Evolutionary conservation across 345 rosid genomes (phyloP), one percentile per base, ranked within the genome.

Genomic region (Carallia pectinifolia): DNA sequence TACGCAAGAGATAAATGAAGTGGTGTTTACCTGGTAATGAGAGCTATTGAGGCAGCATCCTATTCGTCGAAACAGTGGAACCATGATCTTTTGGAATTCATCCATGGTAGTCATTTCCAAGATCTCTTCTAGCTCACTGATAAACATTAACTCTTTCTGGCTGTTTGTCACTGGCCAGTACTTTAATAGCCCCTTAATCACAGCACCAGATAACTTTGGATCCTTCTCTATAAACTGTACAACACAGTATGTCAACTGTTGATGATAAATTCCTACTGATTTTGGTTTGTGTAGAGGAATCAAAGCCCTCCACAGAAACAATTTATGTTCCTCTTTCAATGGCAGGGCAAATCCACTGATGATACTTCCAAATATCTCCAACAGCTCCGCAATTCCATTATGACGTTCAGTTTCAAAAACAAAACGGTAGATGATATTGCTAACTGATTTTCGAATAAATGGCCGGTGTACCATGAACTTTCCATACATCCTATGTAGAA

Each of bases 91-190:
- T 58, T 85, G 91, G 72, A 88, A 88, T 81, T 90, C 96, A 1
- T 55, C 83, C 82, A 77, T 67, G 67, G 74, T 72, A 12, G 80
- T 88, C 85, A 84, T 86, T 79, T 90, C 96, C 81, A 88, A 71
- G 81, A 90, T 80, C 82, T 90, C 93, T 83, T 90, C 96, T 73
- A 88, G 58, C 81, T 90, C 96, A 10, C 96, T 88, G 68, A 90
- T 80, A 76, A 88, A 90, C 93, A 90, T 88, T 81, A 90, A 77
- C 79, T 86, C 93, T 82, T 90, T 90, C 81, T 88, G 96, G 80
- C 96, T 88, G 72, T 85, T 88, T 27, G 91, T 88, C 58, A 90
- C 80, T 0, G 96, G 96, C 96, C 96, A 90, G 80, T 86, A 90
- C 80, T 81, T 90, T 76, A 90, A 63, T 55, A 88, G 82, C 53